These are phyloP conservation scores for Solanum sitiens DNA, from an alignment of 257 asterid species.

Conservation along the genomic window DNA sequence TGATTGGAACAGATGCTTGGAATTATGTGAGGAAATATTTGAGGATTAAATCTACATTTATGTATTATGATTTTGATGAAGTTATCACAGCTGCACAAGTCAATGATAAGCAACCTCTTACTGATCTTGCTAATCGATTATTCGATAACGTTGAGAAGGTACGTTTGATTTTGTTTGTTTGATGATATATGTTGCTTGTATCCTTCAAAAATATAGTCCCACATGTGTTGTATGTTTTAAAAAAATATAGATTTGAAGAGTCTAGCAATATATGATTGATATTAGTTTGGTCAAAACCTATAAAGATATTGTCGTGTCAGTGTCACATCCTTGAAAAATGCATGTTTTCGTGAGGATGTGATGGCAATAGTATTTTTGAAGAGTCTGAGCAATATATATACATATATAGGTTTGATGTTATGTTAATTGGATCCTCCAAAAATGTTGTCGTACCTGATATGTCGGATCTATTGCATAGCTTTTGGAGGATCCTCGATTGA, in stretches of 20 bases:
- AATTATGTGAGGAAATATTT: constrained; percentile 58
- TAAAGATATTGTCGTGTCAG: background rate
- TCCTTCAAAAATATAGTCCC: background rate
- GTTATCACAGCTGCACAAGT: constrained; percentile 50
- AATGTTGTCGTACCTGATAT: background rate
- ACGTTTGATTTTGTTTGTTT: background rate
- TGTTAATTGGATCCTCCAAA: background rate
- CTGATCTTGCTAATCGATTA: constrained; percentile 63
- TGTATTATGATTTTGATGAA: constrained; percentile 73
- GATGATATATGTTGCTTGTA: background rate
- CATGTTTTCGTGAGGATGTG: background rate
- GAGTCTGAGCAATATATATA: background rate
- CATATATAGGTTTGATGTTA: background rate
- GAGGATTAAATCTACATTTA: constrained; percentile 53
- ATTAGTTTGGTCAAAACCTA: background rate
- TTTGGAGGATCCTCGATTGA: background rate
- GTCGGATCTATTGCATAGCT: background rate
- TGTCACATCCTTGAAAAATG: background rate
- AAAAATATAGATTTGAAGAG: background rate
- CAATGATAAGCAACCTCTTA: constrained; percentile 45
- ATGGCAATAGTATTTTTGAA: background rate
- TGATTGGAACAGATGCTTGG: constrained; percentile 63
- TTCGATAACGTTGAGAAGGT: constrained; percentile 72
- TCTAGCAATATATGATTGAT: background rate
- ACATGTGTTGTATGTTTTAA: rapidly evolving